Conservation (phyloP, 805 yeast genomes). For the Priceomyces fermenticarens region DNA sequence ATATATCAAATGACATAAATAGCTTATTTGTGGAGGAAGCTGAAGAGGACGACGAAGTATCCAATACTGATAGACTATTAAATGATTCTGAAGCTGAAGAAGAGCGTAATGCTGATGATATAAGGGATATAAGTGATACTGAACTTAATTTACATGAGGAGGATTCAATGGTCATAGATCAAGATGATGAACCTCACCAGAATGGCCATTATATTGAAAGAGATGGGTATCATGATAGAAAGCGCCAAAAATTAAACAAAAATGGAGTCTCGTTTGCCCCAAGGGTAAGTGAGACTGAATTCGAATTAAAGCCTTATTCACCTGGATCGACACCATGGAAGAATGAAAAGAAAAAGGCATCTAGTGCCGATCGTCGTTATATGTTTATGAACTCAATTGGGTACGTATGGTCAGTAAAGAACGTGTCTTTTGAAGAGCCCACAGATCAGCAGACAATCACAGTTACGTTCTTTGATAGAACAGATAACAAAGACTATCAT, state of each 20-base stretch:
- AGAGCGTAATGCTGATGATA: slow-evolving; percentile 9
- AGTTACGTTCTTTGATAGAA: slow-evolving; percentile 80
- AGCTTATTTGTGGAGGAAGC: slow-evolving; percentile 28
- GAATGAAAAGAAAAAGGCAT: slow-evolving; percentile 11
- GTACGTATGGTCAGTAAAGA: slow-evolving; percentile 71
- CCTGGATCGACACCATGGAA: slow-evolving; percentile 77
- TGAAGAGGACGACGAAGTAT: slow-evolving; percentile 16
- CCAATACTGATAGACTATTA: slow-evolving; percentile 16
- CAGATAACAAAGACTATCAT: slow-evolving; percentile 74
- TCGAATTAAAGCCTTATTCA: slow-evolving; percentile 60
- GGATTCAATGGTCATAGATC: slow-evolving; percentile 35
- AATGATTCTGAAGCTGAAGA: slow-evolving; percentile 15
- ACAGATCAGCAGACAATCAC: slow-evolving; percentile 62
- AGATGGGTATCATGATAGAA: slow-evolving; percentile 16
- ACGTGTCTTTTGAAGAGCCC: slow-evolving; percentile 11
- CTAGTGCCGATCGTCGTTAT: slow-evolving; percentile 59
- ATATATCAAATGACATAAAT: slow-evolving; percentile 8
- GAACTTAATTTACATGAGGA: slow-evolving; percentile 20
- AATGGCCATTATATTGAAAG: slow-evolving; percentile 20
- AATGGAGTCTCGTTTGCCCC: slow-evolving; percentile 6
- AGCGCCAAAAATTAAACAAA: slow-evolving; percentile 20
- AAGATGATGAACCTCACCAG: slow-evolving; percentile 18
- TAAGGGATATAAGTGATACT: slow-evolving; percentile 6
- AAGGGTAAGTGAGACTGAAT: neutral
- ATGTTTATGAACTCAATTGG: slow-evolving; percentile 79